Evolutionary conservation across 129 eudicot genomes (phyloP).

Genomic region (Ambrosia trifida): DNA sequence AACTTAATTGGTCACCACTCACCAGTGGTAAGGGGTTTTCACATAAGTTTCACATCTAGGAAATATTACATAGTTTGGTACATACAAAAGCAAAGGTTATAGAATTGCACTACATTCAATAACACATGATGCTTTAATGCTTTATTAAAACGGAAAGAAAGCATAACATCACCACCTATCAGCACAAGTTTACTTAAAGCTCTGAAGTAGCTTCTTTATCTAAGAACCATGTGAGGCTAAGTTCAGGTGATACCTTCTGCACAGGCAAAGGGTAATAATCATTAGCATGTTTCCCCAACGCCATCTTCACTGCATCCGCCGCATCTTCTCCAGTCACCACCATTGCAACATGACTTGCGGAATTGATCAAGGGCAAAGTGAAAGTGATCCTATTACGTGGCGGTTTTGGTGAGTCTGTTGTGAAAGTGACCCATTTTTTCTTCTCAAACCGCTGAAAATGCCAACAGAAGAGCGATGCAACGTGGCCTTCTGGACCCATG

Average conservation of each 20-base stretch:
- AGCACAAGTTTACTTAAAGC: not conserved
- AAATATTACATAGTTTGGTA: not conserved
- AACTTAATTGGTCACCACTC: too few species aligned
- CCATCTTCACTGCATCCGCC: conserved; percentile 51
- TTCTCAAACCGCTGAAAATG: conserved; percentile 51
- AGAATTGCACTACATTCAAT: not conserved
- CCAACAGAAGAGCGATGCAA: conserved; percentile 64
- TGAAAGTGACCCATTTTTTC: conserved; percentile 71
- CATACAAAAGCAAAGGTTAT: not conserved
- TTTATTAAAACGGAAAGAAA: not conserved
- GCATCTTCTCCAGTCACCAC: conserved; percentile 59
- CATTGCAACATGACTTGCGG: conserved; percentile 58
- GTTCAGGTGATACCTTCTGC: conserved; percentile 49
- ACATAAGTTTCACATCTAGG: too few species aligned
- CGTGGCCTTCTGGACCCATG: conserved; percentile 83
- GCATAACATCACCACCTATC: not conserved
- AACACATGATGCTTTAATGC: not conserved
- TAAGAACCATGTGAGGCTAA: conserved; percentile 53
- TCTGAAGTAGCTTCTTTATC: conserved; percentile 52
- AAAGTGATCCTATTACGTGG: conserved; percentile 72
- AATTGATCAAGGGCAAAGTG: conserved; percentile 76
- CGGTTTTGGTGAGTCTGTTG: conserved; percentile 71
- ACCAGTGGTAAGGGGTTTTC: too few species aligned
- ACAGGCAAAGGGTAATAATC: conserved; percentile 41
- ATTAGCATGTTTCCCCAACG: conserved; percentile 32